Evolutionary conservation across 108 stramenopile species (phyloP).

Genomic region (Nannochloropsis salina): DNA sequence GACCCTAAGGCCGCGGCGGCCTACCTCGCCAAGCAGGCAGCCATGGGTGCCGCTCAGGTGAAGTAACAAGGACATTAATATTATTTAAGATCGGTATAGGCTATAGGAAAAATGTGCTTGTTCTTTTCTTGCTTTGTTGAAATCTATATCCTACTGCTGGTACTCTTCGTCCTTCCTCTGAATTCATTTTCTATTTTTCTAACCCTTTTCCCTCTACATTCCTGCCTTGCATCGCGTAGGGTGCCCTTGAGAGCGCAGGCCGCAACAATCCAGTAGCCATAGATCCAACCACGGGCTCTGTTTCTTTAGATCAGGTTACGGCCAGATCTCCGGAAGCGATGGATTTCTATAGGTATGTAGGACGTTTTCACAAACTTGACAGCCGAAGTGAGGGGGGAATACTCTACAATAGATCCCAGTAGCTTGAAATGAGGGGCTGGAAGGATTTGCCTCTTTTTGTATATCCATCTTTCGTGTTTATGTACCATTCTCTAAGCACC

Average conservation of each 20-base stretch:
- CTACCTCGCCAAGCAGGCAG: not conserved
- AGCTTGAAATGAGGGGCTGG: no score
- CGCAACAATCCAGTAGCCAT: not conserved
- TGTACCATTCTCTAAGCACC: no score
- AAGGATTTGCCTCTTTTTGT: no score
- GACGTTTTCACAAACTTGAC: no score
- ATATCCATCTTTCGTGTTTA: no score
- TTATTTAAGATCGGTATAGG: no score
- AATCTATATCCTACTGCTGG: no score
- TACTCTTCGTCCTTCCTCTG: no score
- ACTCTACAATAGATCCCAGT: no score
- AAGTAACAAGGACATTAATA: not conserved
- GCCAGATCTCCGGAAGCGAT: not conserved
- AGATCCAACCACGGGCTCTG: not conserved
- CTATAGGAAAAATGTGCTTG: no score
- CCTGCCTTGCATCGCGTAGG: not conserved
- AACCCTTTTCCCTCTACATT: not conserved
- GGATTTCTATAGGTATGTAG: not conserved
- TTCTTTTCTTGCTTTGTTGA: no score
- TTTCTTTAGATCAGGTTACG: not conserved
- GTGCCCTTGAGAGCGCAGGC: not conserved
- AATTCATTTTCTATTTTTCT: not conserved
- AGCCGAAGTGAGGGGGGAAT: no score
- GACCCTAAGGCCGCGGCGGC: not conserved
- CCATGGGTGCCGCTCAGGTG: not conserved